Conservation (phyloP, 805 yeast species). For the Torulaspora quercuum region DNA sequence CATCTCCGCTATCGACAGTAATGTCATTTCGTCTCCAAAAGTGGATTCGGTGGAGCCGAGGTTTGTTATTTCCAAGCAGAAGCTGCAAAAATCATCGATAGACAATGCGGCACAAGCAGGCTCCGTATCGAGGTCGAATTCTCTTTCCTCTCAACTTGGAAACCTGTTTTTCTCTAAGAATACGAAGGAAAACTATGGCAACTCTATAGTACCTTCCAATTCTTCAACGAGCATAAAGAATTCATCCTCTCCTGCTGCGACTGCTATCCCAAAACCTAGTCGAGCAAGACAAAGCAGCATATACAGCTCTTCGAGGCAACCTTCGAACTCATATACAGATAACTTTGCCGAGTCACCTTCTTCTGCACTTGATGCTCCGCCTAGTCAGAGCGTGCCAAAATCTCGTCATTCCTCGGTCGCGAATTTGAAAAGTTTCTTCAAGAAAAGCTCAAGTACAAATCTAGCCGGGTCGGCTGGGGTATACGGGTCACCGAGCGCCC, state of each 20-base stretch:
- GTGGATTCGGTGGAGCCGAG: constrained; percentile 77
- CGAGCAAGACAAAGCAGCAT: constrained; percentile 36
- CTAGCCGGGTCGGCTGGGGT: constrained; percentile 15
- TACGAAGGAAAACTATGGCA: constrained; percentile 19
- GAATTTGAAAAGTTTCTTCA: constrained; percentile 70
- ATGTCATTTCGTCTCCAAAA: constrained; percentile 67
- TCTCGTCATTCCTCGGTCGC: constrained; percentile 77
- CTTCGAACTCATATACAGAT: constrained; percentile 28
- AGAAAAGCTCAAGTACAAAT: constrained; percentile 36
- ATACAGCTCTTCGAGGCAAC: constrained; percentile 37
- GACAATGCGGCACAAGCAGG: constrained; percentile 26
- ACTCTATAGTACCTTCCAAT: background rate
- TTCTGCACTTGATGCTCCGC: constrained; percentile 37
- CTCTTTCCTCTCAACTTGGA: constrained; percentile 37
- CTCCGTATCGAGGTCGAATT: constrained; percentile 34
- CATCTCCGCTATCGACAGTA: constrained; percentile 47
- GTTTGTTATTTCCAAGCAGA: constrained; percentile 77
- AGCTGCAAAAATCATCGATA: constrained; percentile 37
- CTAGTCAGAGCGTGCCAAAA: constrained; percentile 38
- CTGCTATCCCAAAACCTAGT: constrained; percentile 37
- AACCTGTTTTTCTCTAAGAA: constrained; percentile 34
- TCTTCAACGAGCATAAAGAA: constrained; percentile 9
- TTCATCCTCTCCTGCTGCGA: constrained; percentile 24
- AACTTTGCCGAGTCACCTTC: constrained; percentile 29
- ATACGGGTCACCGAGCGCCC: constrained; percentile 27